Evolutionary conservation across 257 asterid species (phyloP).

Genomic region (Solanum boliviense): DNA sequence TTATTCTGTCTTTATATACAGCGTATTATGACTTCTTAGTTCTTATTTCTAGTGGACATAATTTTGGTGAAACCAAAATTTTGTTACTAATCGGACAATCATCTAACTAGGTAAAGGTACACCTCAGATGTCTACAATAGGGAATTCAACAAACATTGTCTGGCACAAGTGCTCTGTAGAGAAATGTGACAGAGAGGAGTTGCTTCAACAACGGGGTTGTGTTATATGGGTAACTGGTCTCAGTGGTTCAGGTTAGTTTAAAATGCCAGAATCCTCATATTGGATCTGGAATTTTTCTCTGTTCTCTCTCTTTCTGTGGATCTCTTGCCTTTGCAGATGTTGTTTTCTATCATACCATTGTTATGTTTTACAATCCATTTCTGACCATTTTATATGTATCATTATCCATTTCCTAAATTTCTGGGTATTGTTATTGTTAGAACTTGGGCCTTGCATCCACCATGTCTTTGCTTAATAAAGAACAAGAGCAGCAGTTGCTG

Average conservation of each 20-base stretch:
- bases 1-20: neutral
- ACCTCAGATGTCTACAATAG: constrained; percentile 38
- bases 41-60: neutral
- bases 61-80: neutral
- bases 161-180: constrained; percentile 94
- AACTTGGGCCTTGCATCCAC: neutral
- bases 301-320: neutral
- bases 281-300: neutral
- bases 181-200: constrained; percentile 61
- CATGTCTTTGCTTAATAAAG: neutral
- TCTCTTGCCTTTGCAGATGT: neutral
- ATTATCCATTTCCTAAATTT: neutral
- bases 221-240: constrained; percentile 97
- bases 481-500: neutral
- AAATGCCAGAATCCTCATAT: neutral
- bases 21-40: neutral
- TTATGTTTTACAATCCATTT: neutral
- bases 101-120: constrained; percentile 32
- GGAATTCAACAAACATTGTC: constrained; percentile 69
- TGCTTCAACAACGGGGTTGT: constrained; percentile 96
- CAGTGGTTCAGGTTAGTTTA: constrained; percentile 90
- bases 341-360: neutral
- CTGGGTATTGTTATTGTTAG: neutral
- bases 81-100: neutral
- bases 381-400: neutral